Percentiles rank a stretch among this genome's conserved stretches.
phyloP scores from a whole-genome alignment of 2,329 filamentous ascomycete species.

The Xylariaceae sp. region DNA sequence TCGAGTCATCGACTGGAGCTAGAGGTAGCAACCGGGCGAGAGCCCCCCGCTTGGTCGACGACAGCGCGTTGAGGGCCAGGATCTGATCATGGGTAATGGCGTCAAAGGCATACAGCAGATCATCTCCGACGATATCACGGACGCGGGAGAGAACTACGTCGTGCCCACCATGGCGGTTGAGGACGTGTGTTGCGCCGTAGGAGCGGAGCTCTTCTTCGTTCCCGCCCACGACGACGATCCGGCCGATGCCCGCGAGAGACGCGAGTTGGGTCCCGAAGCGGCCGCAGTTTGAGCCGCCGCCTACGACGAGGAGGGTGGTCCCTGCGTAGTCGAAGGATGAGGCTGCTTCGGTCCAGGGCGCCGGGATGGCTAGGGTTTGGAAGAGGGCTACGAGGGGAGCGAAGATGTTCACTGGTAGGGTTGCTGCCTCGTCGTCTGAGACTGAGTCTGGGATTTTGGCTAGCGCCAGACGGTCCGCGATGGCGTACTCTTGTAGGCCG shows the following conservation, averaged over 20 bases:
- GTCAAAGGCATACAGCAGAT: slow-evolving; percentile 37
- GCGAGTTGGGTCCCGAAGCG: slow-evolving; percentile 33
- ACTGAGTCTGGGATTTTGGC: slow-evolving; percentile 32
- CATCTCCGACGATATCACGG: slow-evolving; percentile 34
- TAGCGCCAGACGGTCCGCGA: slow-evolving; percentile 28
- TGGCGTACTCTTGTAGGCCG: slow-evolving; percentile 37
- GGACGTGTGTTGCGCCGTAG: slow-evolving; percentile 38
- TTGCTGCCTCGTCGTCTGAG: slow-evolving; percentile 34
- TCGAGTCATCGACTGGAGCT: slow-evolving; percentile 23
- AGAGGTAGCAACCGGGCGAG: slow-evolving; percentile 27
- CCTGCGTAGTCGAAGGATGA: slow-evolving; percentile 23
- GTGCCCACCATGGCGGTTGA: slow-evolving; percentile 35
- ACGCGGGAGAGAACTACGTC: slow-evolving; percentile 32
- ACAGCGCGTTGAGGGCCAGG: slow-evolving; percentile 29
- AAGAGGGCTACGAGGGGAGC: slow-evolving; percentile 34
- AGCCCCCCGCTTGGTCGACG: slow-evolving; percentile 32
- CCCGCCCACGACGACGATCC: slow-evolving; percentile 35
- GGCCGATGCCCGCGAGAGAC: slow-evolving; percentile 34
- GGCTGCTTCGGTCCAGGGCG: slow-evolving; percentile 22
- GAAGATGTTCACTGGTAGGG: slow-evolving; percentile 34
- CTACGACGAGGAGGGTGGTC: slow-evolving; percentile 29
- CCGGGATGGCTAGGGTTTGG: slow-evolving; percentile 25
- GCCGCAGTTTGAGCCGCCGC: slow-evolving; percentile 33
- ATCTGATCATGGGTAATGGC: slow-evolving; percentile 23
- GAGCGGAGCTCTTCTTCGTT: slow-evolving; percentile 28